Evolutionary conservation across 73 alveolate genomes (phyloP).

Genomic region (Symbiodinium natans): DNA sequence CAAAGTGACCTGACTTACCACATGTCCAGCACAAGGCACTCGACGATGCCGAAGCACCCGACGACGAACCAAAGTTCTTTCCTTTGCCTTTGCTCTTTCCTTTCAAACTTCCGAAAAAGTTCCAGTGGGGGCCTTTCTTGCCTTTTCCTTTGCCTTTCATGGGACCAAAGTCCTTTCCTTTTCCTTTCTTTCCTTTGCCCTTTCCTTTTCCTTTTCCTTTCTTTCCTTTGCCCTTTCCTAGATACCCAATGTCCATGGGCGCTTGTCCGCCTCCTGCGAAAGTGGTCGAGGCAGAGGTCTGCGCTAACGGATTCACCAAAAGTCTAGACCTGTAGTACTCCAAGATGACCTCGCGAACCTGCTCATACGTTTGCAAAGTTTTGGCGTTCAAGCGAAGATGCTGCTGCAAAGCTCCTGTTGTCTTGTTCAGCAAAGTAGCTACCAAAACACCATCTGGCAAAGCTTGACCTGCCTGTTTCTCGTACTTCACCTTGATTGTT

Average conservation of each 20-base stretch:
- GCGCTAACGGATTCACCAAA: neutral
- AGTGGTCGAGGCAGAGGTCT: too few species aligned
- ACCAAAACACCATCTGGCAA: constrained; percentile 2
- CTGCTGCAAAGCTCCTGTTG: constrained; percentile 30
- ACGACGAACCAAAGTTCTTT: too few species aligned
- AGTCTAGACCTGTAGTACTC: neutral
- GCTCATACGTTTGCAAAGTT: neutral
- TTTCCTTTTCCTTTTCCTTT: constrained; percentile 7
- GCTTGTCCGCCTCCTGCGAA: neutral
- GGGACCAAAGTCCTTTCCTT: too few species aligned
- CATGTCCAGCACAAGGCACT: too few species aligned
- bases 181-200: constrained; percentile 31
- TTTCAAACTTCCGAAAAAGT: too few species aligned
- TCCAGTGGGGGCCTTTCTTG: too few species aligned
- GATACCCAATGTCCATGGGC: constrained; percentile 10
- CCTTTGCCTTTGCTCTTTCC: neutral
- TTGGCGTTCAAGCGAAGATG: neutral
- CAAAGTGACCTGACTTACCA: too few species aligned
- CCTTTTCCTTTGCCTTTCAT: too few species aligned
- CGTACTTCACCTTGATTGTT: neutral
- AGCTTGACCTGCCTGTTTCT: neutral
- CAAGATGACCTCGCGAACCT: neutral
- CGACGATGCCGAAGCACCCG: too few species aligned
- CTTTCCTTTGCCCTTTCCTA: neutral
- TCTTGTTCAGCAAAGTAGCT: constrained; percentile 30